Base-by-base conservation (phyloP, 345 rosid species). In the Gossypium rotundifolium region DNA sequence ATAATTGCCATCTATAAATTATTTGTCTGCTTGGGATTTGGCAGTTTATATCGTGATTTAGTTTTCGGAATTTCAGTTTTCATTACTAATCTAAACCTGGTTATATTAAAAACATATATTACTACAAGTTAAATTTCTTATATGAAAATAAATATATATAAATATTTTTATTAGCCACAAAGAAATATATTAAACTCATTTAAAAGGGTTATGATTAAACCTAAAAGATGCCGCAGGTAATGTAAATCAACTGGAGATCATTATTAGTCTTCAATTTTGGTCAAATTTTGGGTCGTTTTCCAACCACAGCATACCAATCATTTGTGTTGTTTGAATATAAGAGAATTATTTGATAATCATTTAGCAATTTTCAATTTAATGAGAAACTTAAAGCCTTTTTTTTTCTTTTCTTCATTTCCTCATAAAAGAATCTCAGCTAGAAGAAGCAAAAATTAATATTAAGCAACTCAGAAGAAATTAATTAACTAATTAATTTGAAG, bases 371-470 rank as follows among this genome's bases (percentile, higher is more conserved):
- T 51, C 29, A 64, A 64, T 70, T 23, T 58, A 22, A 58, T 55
- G 55, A 78, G 58, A 52, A 65, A 74, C 79, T 79, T 38, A 16
- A 14, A 25, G 8, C 9, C 11, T 27, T 2, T 25, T 27, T 11
- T 58, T 20, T 60, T 14, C 7, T 14, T 14, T 45, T 45, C 12
- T 11, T 12, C 11, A 1, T 61, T 29, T 27, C 2, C 17, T 40
- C 9, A 17, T 66, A 69, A 79, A 77, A 78, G 79, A 87, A 84
- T 81, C 81, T 76, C 76, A 57, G 72, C 57, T 58, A 71, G 38
- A 63, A 75, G 52, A 20, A 25, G 4, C 16, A 7, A 33, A 17
- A 17, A 13, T 11, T 0, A 11, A 11, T 17, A 7, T 33, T 33
- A 5, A 33, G 40, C 6, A 33, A 33, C 40, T 33, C 7, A 33